Evolutionary conservation across 305 asterid species (phyloP), one percentile per base, ranked within the genome.

Genomic region (Rubia balearica): DNA sequence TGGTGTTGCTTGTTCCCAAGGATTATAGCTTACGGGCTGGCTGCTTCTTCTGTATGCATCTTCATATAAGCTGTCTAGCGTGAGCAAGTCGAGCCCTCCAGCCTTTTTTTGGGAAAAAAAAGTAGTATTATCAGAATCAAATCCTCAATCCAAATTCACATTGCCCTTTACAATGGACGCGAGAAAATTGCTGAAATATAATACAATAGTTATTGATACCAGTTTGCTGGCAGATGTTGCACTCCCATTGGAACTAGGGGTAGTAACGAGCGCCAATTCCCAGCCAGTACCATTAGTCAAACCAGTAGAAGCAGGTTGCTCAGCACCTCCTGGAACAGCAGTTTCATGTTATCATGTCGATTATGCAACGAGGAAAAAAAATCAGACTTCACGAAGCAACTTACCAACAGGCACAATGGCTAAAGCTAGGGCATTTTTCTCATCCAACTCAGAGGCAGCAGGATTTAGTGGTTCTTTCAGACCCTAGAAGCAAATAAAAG

Each of bases 331-430:
- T 80, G 68, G 62, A 81, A 71, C 17, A n/a, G 72, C 46, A 53
- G 57, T 70, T 66, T 49, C 48, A 41, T n/a, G 68, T 27, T 53
- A 53, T 19, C 56, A 69, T 57, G 42, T 11, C 21, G 40, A 66
- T 22, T 46, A 13, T 46, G 59, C 6, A 24, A 13, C 42, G 42
- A 57, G 6, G 8, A 3, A 5, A 36, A 30, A 41, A 65, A 65
- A 65, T 36, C 19, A 11, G 11, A 9, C 38, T 11, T 13, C 16
- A 24, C 21, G 30, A 64, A 40, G 68, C 13, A 21, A 77, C 95
- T 77, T 84, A 90, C 99, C 94, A 68, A 76, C 87, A 49, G 99
- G 96, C 61, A 95, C 90, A 78, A 95, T 92, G 70, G 98, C 98
- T 75, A 92, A 82, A 77, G 98, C 98, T 87, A 86, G 46, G 60